Percentiles rank a stretch among this genome's conserved stretches.
phyloP scores from a whole-genome alignment of 179 eudicot species.

The Silene noctiflora region DNA sequence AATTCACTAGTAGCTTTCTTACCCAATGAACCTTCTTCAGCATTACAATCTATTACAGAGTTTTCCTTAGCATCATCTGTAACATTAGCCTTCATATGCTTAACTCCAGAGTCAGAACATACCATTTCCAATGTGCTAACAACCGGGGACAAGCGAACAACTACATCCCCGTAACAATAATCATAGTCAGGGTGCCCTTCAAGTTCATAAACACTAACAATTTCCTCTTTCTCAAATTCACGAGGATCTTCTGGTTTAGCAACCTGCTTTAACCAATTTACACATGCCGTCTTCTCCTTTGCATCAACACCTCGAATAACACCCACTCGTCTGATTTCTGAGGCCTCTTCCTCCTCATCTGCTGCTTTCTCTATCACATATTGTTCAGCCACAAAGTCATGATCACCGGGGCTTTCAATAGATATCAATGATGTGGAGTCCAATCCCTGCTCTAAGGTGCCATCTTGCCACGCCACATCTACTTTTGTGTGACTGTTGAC shows the following conservation, averaged over 20 bases:
- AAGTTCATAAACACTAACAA: conserved; percentile 96
- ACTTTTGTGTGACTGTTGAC: conserved; percentile 63
- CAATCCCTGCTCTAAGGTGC: conserved; percentile 48
- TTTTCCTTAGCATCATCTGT: conserved; percentile 33
- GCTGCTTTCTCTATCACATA: conserved; percentile 88
- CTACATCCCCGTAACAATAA: conserved; percentile 96
- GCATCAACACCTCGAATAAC: conserved; percentile 91
- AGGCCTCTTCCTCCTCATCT: conserved; percentile 56
- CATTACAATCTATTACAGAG: conserved; percentile 16
- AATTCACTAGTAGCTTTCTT: conserved; percentile 43
- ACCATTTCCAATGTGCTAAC: conserved; percentile 31
- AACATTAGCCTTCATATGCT: conserved; percentile 24
- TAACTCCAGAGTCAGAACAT: conserved; percentile 31
- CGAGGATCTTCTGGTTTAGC: conserved; percentile 81
- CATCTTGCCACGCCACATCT: conserved; percentile 99
- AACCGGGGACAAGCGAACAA: conserved; percentile 78
- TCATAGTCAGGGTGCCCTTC: conserved; percentile 97
- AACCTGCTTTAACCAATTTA: conserved; percentile 85
- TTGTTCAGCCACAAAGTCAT: conserved; percentile 90
- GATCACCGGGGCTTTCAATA: conserved; percentile 92
- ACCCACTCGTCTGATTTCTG: conserved; percentile 75
- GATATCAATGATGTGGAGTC: conserved; percentile 73
- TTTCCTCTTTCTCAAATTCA: conserved; percentile 83
- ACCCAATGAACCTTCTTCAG: conserved; percentile 25
- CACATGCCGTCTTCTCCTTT: conserved; percentile 85